Conservation (phyloP, 495 filamentous ascomycete species). For the Recurvomyces mirabilis region DNA sequence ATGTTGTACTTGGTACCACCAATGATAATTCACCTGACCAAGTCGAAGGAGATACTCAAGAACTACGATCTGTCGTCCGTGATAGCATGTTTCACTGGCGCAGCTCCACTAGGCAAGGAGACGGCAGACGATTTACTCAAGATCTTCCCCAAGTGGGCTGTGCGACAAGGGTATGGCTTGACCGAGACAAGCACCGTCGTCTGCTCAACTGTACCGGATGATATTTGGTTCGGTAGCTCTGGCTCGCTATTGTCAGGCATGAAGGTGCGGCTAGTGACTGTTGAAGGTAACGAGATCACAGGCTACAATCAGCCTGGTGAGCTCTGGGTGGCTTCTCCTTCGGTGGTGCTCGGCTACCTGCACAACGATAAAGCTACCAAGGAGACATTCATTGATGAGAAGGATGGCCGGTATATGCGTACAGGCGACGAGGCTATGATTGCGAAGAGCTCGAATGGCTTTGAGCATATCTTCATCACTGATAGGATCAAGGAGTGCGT, state of each 20-base stretch:
- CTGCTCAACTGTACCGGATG: slow-evolving; percentile 48
- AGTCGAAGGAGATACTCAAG: slow-evolving; percentile 48
- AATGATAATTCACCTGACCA: slow-evolving; percentile 71
- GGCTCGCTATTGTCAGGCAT: slow-evolving; percentile 59
- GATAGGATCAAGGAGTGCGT: slow-evolving; percentile 72
- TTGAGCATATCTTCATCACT: slow-evolving; percentile 74
- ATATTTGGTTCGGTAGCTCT: slow-evolving; percentile 61
- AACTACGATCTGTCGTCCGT: slow-evolving; percentile 70
- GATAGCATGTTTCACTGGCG: slow-evolving; percentile 59
- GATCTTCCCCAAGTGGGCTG: slow-evolving; percentile 51
- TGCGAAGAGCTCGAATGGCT: slow-evolving; percentile 45
- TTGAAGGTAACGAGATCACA: slow-evolving; percentile 66
- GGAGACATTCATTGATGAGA: slow-evolving; percentile 66
- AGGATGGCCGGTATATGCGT: slow-evolving; percentile 58
- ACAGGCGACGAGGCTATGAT: slow-evolving; percentile 81
- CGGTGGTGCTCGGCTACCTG: slow-evolving; percentile 71
- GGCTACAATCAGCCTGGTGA: slow-evolving; percentile 70
- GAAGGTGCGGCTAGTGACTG: slow-evolving; percentile 57
- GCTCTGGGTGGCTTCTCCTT: slow-evolving; percentile 62
- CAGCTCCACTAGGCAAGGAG: slow-evolving; percentile 72
- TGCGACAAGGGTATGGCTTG: slow-evolving; percentile 78
- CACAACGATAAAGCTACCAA: slow-evolving; percentile 73
- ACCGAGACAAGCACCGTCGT: slow-evolving; percentile 76
- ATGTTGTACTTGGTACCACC: slow-evolving; percentile 68
- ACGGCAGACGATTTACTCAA: slow-evolving; percentile 56